These are phyloP conservation scores for Xylaria cubensis DNA, from an alignment of 495 filamentous ascomycete genomes.

Conservation along the genomic window DNA sequence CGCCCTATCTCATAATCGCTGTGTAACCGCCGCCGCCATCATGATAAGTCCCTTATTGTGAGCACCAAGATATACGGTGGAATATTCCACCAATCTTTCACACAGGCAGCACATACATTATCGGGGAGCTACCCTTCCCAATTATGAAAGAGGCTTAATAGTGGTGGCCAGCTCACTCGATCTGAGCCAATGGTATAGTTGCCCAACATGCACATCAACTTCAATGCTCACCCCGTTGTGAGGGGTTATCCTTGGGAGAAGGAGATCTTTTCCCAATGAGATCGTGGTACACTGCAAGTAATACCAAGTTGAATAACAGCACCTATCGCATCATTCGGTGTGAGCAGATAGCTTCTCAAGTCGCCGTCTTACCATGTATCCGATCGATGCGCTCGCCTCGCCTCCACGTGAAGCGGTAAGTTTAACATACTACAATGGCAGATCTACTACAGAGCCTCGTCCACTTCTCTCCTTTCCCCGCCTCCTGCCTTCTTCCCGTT, in stretches of 20 bases:
- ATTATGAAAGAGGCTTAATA: background rate
- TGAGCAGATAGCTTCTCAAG: background rate
- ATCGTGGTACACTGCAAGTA: conserved; percentile 19
- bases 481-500: background rate
- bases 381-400: background rate
- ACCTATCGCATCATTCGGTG: conserved; percentile 18
- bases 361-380: background rate
- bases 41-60: background rate
- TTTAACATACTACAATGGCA: background rate
- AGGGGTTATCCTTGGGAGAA: conserved; percentile 1
- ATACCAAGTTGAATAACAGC: conserved; percentile 21
- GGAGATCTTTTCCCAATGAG: conserved; percentile 15
- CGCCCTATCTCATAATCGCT: background rate
- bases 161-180: no score
- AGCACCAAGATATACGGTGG: background rate
- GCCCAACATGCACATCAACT: conserved; percentile 5
- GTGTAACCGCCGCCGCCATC: background rate
- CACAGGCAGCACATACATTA: background rate
- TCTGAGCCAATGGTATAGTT: conserved; percentile 7
- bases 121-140: background rate
- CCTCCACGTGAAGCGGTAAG: background rate
- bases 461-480: background rate
- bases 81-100: background rate
- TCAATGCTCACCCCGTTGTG: background rate
- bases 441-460: background rate